phyloP scores from a whole-genome alignment of 225 moss, liverwort and hornwort genomes.

The Takakia lepidozioides region DNA sequence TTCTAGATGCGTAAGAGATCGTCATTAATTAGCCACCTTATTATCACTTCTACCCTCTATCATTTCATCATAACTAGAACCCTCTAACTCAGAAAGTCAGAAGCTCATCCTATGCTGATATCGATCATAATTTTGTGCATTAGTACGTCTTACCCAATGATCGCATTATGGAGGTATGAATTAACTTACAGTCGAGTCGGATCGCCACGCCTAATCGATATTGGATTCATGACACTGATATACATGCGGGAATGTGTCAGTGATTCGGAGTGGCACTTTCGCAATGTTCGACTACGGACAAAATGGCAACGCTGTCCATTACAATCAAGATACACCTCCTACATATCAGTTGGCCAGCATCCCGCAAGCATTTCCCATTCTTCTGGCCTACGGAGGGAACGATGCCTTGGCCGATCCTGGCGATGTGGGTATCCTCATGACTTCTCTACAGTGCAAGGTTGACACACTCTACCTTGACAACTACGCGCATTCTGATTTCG shows the following conservation, averaged over 20 bases:
- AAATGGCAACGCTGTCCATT: conserved; percentile 12
- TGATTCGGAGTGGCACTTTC: conserved; percentile 22
- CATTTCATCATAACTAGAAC: too few species aligned
- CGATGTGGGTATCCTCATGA: conserved; percentile 19
- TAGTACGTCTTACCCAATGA: too few species aligned
- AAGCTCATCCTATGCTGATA: too few species aligned
- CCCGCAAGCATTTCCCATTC: conserved; percentile 4
- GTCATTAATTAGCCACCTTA: too few species aligned
- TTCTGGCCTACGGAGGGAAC: conserved; percentile 22
- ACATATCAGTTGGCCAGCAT: conserved; percentile 10
- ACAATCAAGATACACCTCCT: conserved; percentile 11
- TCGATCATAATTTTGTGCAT: too few species aligned
- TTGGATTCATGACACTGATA: too few species aligned
- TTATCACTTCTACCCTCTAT: too few species aligned
- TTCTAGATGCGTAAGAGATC: too few species aligned
- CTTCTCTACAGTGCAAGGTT: conserved; percentile 5
- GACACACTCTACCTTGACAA: conserved; percentile 10
- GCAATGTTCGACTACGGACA: conserved; percentile 19
- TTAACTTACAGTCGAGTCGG: too few species aligned
- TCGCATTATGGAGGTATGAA: too few species aligned
- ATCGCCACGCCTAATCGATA: too few species aligned
- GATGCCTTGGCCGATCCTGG: conserved; percentile 20
- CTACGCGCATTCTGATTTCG: conserved; percentile 31
- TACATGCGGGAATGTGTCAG: too few species aligned
- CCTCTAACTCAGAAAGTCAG: background rate